A percentile compares a stretch with the other conserved stretches of the same genome.
Conservation (phyloP, 805 yeast genomes). For the Peterozyma toletana region DNA sequence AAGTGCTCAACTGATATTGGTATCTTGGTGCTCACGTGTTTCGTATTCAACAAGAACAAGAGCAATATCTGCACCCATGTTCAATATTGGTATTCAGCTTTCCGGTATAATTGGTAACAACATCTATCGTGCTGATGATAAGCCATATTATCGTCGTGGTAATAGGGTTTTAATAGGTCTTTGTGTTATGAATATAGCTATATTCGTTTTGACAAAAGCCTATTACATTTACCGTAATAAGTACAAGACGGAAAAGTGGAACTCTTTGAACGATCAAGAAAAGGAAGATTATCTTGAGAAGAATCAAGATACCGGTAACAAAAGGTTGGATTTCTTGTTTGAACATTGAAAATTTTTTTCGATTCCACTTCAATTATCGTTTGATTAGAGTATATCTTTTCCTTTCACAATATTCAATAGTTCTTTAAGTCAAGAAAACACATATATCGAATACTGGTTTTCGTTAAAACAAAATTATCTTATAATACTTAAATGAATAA, state of each 20-base stretch:
- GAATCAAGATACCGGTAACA: conserved; percentile 48
- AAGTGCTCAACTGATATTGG: conserved; percentile 46
- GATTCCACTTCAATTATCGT: no score
- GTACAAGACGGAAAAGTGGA: conserved; percentile 43
- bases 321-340: conserved; percentile 41
- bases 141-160: conserved; percentile 55
- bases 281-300: conserved; percentile 34
- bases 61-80: conserved; percentile 58
- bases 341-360: no score
- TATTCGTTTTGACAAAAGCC: conserved; percentile 23
- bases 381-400: no score
- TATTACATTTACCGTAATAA: conserved; percentile 37
- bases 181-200: conserved; percentile 19
- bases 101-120: conserved; percentile 48
- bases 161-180: conserved; percentile 32
- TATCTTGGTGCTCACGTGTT: conserved; percentile 55
- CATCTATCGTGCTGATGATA: conserved; percentile 49
- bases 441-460: no score
- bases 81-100: conserved; percentile 57
- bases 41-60: conserved; percentile 55
- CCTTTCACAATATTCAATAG: no score
- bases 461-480: no score
- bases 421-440: no score
- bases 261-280: conserved; percentile 39
- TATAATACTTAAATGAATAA: no score